Evolutionary conservation across 1,284 basidiomycete genomes (phyloP).

Genomic region (Pholiota adiposa): DNA sequence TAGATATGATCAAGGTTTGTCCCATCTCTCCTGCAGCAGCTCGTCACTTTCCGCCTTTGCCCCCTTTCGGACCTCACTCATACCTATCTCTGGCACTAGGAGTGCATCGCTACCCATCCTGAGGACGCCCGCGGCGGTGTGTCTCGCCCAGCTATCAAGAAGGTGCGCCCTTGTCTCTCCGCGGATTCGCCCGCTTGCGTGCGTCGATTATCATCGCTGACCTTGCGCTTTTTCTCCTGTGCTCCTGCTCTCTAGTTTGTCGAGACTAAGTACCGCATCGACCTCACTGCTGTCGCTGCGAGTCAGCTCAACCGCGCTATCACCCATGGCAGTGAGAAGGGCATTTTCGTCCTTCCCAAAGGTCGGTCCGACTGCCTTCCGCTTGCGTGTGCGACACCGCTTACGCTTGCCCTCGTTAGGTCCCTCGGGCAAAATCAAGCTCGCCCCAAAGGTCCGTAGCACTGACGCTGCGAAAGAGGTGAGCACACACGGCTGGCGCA

Average conservation of each 20-base stretch:
- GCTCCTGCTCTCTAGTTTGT: slow-evolving; percentile 51
- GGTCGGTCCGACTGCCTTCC: slow-evolving; percentile 49
- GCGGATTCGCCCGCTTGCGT: not conserved
- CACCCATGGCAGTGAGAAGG: slow-evolving; percentile 67
- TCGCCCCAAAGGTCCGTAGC: slow-evolving; percentile 53
- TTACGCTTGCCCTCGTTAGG: slow-evolving; percentile 63
- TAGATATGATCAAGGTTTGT: slow-evolving; percentile 59
- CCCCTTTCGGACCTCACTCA: slow-evolving; percentile 13
- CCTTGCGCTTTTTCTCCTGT: slow-evolving; percentile 18
- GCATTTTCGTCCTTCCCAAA: slow-evolving; percentile 71
- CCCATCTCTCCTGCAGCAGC: slow-evolving; percentile 8
- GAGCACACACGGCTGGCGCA: slow-evolving; percentile 17
- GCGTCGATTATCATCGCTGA: slow-evolving; percentile 13
- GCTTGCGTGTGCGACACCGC: slow-evolving; percentile 15
- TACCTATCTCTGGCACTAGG: slow-evolving; percentile 37
- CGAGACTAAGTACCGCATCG: slow-evolving; percentile 65
- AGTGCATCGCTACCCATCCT: slow-evolving; percentile 70
- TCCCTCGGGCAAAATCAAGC: slow-evolving; percentile 77
- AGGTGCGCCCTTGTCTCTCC: slow-evolving; percentile 47
- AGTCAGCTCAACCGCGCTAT: slow-evolving; percentile 77
- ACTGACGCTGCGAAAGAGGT: slow-evolving; percentile 72
- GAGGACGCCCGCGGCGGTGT: slow-evolving; percentile 71
- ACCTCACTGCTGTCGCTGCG: slow-evolving; percentile 60
- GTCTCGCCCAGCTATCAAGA: slow-evolving; percentile 79
- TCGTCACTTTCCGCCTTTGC: slow-evolving; percentile 5